These are phyloP conservation scores for Candida nonsorbophila DNA, from an alignment of 805 yeast species.

Conservation along the genomic window DNA sequence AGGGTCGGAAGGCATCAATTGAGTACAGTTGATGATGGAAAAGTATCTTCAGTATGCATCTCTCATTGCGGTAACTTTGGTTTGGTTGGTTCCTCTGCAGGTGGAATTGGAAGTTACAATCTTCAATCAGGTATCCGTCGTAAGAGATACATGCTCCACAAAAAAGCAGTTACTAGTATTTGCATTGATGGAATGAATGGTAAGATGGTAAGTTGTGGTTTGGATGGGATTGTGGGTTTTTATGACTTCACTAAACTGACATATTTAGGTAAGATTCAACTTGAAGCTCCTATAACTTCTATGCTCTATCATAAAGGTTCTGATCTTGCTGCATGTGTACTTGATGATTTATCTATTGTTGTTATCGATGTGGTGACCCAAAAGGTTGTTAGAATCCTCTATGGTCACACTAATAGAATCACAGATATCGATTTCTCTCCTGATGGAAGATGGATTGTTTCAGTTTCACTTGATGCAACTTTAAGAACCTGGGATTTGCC, in stretches of 20 bases:
- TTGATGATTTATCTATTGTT: slow-evolving; percentile 82
- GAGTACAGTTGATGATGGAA: slow-evolving; percentile 70
- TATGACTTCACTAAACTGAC: slow-evolving; percentile 75
- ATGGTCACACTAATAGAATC: slow-evolving; percentile 86
- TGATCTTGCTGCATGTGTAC: slow-evolving; percentile 76
- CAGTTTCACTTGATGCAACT: slow-evolving; percentile 79
- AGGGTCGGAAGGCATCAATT: slow-evolving; percentile 74
- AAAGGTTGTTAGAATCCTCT: slow-evolving; percentile 76
- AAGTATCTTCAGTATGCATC: slow-evolving; percentile 69
- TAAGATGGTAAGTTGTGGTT: slow-evolving; percentile 78
- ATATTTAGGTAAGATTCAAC: slow-evolving; percentile 57
- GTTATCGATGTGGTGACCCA: slow-evolving; percentile 80
- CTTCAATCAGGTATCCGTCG: slow-evolving; percentile 86
- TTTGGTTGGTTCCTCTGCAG: slow-evolving; percentile 80
- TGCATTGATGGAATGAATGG: slow-evolving; percentile 88
- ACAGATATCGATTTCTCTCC: slow-evolving; percentile 88
- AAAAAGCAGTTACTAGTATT: slow-evolving; percentile 80
- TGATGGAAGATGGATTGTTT: slow-evolving; percentile 91
- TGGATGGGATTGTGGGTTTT: slow-evolving; percentile 86
- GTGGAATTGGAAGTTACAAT: slow-evolving; percentile 82
- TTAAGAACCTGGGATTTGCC: slow-evolving; percentile 97
- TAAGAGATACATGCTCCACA: slow-evolving; percentile 63
- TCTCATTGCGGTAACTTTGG: slow-evolving; percentile 96
- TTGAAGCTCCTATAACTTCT: slow-evolving; percentile 73
- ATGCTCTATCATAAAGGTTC: slow-evolving; percentile 77